phyloP scores from a whole-genome alignment of 164 flowering plant species.

The Piper longum region DNA sequence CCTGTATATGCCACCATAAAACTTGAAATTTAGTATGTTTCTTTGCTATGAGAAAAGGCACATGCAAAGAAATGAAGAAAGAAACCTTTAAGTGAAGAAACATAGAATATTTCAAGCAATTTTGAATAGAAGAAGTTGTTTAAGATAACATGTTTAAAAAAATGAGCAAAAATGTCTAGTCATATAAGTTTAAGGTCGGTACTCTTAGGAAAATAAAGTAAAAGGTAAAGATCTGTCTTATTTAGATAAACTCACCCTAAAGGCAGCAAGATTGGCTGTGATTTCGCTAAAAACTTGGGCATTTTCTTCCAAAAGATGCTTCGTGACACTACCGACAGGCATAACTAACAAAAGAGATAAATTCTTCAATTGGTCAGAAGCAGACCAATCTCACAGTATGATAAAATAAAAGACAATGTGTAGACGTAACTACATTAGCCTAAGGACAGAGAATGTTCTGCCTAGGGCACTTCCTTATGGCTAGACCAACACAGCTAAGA shows the following conservation, averaged over 20 bases:
- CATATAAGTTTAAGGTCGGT: no score
- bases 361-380: slow-evolving; percentile 1
- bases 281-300: slow-evolving; percentile 49
- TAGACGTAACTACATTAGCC: neutral
- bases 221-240: neutral
- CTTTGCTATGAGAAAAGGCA: neutral
- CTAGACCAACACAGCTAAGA: neutral
- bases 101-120: neutral
- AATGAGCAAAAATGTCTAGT: no score
- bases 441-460: neutral
- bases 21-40: neutral
- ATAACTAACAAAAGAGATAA: slow-evolving; percentile 14
- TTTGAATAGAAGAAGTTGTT: no score
- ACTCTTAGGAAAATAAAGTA: neutral
- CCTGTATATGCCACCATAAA: slow-evolving; percentile 21
- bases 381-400: no score
- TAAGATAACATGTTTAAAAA: no score
- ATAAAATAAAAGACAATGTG: no score
- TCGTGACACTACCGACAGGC: slow-evolving; percentile 32
- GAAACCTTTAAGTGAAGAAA: neutral
- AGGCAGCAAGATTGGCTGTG: slow-evolving; percentile 31
- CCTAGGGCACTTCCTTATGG: no score
- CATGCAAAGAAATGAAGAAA: neutral
- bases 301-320: slow-evolving; percentile 70
- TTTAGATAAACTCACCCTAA: slow-evolving; percentile 27